Conservation (phyloP, 1,284 basidiomycete genomes). For the Earliella scabrosa region DNA sequence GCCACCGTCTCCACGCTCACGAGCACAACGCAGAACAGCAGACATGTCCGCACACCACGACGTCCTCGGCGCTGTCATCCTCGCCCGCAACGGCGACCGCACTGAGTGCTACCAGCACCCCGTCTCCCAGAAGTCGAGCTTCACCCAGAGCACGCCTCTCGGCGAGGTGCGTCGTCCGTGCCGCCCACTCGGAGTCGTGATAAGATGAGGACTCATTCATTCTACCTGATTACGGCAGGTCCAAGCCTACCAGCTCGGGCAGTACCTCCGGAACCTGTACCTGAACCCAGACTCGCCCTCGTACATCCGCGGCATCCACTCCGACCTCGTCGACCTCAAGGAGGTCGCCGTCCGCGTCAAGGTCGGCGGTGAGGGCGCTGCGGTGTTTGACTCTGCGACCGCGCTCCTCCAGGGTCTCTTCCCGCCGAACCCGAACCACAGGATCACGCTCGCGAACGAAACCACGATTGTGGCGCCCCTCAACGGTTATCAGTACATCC, state of each 20-base stretch:
- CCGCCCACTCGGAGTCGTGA: too few species aligned
- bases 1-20: background rate
- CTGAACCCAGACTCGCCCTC: constrained; percentile 64
- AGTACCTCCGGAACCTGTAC: constrained; percentile 71
- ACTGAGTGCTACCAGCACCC: constrained; percentile 74
- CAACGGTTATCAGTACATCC: constrained; percentile 86
- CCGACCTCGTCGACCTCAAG: constrained; percentile 70
- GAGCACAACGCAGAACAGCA: constrained; percentile 3
- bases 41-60: constrained; percentile 54
- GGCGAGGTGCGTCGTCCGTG: constrained; percentile 62
- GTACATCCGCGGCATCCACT: constrained; percentile 68
- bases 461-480: constrained; percentile 74
- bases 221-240: constrained; percentile 42
- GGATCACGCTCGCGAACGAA: constrained; percentile 79
- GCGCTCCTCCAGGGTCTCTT: constrained; percentile 81
- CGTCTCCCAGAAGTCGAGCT: constrained; percentile 66
- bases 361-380: constrained; percentile 81
- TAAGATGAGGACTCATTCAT: too few species aligned
- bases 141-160: constrained; percentile 81
- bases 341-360: constrained; percentile 80
- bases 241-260: constrained; percentile 76
- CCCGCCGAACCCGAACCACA: constrained; percentile 73
- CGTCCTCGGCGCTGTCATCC: constrained; percentile 80
- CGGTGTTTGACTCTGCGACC: constrained; percentile 83
- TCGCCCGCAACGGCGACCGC: constrained; percentile 87